Percentiles rank a stretch among this genome's conserved stretches.
Evolutionary conservation across 169 alveolate species (phyloP).

Genomic region (Babesia bigemina): DNA sequence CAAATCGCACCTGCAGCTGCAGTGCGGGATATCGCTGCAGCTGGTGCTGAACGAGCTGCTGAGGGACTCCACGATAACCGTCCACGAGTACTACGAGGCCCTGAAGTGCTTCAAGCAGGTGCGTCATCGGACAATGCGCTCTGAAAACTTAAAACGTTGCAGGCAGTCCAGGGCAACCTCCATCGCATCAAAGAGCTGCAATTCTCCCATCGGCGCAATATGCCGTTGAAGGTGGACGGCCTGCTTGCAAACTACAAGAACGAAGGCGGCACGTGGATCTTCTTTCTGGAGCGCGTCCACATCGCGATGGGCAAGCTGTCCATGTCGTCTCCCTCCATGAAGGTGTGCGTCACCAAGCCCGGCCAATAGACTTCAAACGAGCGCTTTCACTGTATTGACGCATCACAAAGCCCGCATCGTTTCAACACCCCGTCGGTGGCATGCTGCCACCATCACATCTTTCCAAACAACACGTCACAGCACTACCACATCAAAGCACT

Average conservation of each 20-base stretch:
- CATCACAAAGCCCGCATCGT: too few relatives aligned
- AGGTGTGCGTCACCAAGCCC: slow-evolving; percentile 16
- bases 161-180: slow-evolving; percentile 41
- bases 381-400: too few relatives aligned
- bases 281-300: slow-evolving; percentile 17
- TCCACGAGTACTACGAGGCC: slow-evolving; percentile 34
- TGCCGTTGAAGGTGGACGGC: slow-evolving; percentile 38
- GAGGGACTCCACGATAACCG: slow-evolving; percentile 1
- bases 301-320: slow-evolving; percentile 35
- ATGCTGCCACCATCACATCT: too few relatives aligned
- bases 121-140: neutral
- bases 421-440: too few relatives aligned
- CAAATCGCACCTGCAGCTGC: slow-evolving; percentile 39
- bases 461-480: too few relatives aligned
- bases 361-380: neutral
- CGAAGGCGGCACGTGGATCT: slow-evolving; percentile 17
- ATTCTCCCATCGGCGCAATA: slow-evolving; percentile 25
- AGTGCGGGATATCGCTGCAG: slow-evolving; percentile 45
- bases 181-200: slow-evolving; percentile 16
- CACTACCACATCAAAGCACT: too few relatives aligned
- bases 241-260: slow-evolving; percentile 39
- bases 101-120: slow-evolving; percentile 30
- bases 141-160: neutral
- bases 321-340: slow-evolving; percentile 27
- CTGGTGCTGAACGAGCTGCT: slow-evolving; percentile 32